These are phyloP conservation scores for Candida michaelii DNA, from an alignment of 805 yeast species.

Conservation along the genomic window DNA sequence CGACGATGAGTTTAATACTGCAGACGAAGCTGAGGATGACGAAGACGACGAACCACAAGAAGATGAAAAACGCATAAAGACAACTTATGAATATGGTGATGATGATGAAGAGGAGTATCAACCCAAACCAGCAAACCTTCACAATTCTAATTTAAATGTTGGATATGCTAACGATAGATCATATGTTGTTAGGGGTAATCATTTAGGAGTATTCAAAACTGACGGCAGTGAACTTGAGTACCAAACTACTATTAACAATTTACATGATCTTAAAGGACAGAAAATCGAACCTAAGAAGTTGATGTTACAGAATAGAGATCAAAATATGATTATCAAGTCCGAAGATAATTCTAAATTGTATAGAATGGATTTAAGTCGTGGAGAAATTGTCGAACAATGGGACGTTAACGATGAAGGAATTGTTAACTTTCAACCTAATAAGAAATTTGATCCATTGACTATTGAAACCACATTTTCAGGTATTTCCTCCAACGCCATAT, in stretches of 20 bases:
- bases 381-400: conserved; percentile 89
- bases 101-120: conserved; percentile 36
- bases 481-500: conserved; percentile 60
- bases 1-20: conserved; percentile 28
- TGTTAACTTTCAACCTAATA: conserved; percentile 64
- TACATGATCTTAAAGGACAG: conserved; percentile 53
- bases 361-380: conserved; percentile 77
- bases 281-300: conserved; percentile 55
- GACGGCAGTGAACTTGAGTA: conserved; percentile 55
- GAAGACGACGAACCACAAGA: conserved; percentile 7
- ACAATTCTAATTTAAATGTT: conserved; percentile 67
- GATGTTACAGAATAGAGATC: conserved; percentile 78
- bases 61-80: not conserved
- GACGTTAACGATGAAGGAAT: conserved; percentile 45
- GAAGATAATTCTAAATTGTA: conserved; percentile 46
- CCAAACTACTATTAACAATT: conserved; percentile 63
- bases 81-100: conserved; percentile 15
- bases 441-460: conserved; percentile 72
- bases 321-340: conserved; percentile 54
- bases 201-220: conserved; percentile 76
- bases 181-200: conserved; percentile 76
- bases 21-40: conserved; percentile 15
- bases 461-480: conserved; percentile 76
- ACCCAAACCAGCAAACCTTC: conserved; percentile 9
- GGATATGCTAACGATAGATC: conserved; percentile 72